Conservation (phyloP, 2,329 filamentous ascomycete genomes). For the Elsinoe fawcettii region DNA sequence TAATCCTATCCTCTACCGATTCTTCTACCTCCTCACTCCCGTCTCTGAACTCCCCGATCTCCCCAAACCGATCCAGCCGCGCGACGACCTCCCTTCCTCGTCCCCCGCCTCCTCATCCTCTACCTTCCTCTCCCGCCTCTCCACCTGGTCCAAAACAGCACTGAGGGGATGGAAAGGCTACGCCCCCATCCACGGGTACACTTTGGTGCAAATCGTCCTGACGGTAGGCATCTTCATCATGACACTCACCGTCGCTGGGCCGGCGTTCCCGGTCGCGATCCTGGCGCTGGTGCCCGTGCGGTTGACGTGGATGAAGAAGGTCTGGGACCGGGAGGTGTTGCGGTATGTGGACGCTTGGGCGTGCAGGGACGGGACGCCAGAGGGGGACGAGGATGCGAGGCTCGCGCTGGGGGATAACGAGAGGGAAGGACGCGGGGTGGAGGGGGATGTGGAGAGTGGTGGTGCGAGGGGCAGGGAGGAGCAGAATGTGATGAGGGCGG, state of each 20-base stretch:
- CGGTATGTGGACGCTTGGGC: slow-evolving; percentile 42
- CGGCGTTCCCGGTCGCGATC: slow-evolving; percentile 57
- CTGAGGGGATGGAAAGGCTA: slow-evolving; percentile 30
- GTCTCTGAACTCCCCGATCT: slow-evolving; percentile 30
- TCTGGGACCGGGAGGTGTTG: slow-evolving; percentile 54
- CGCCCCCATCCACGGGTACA: slow-evolving; percentile 52
- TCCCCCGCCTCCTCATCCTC: not conserved
- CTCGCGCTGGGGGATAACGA: not conserved
- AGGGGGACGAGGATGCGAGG: slow-evolving; percentile 25
- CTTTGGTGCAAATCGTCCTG: slow-evolving; percentile 49
- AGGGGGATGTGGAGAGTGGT: not conserved
- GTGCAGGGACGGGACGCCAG: slow-evolving; percentile 33
- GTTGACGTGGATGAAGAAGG: slow-evolving; percentile 50
- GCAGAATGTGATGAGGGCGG: not conserved
- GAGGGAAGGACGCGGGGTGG: not conserved
- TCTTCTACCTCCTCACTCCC: slow-evolving; percentile 52
- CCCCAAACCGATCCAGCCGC: slow-evolving; percentile 17
- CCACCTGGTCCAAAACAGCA: not conserved
- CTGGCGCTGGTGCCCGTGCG: slow-evolving; percentile 57
- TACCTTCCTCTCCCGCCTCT: not conserved
- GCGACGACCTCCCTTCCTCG: not conserved
- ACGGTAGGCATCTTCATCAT: slow-evolving; percentile 56
- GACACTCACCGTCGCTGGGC: slow-evolving; percentile 55
- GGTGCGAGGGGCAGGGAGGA: not conserved
- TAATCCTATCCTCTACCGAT: slow-evolving; percentile 54